These are phyloP conservation scores for Pestalotiopsis sp. DNA, from an alignment of 2,329 filamentous ascomycete species.

Conservation along the genomic window DNA sequence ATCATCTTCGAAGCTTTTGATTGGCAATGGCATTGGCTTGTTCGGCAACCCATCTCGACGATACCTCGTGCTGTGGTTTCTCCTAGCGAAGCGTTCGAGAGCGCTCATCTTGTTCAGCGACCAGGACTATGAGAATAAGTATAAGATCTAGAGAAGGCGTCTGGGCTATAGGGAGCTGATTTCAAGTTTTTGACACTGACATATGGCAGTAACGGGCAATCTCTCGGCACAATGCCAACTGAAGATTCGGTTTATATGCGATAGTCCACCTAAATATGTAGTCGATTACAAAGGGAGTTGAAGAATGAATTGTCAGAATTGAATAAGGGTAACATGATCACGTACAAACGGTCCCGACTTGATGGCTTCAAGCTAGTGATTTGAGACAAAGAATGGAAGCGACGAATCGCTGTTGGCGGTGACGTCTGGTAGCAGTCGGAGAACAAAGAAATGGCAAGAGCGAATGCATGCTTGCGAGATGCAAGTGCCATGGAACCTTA, in stretches of 20 bases:
- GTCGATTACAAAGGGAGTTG: neutral
- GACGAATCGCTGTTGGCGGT: neutral
- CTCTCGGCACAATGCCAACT: neutral
- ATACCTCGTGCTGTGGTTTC: conserved; percentile 22
- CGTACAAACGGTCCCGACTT: neutral
- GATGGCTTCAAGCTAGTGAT: neutral
- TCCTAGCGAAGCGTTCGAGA: conserved; percentile 26
- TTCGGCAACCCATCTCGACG: conserved; percentile 18
- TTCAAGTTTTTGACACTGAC: neutral
- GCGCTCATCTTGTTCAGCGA: conserved; percentile 21
- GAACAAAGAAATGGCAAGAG: neutral
- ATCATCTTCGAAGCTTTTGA: conserved; percentile 23
- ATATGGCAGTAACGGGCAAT: neutral
- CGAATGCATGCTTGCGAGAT: neutral
- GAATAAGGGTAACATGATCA: neutral
- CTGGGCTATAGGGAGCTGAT: neutral
- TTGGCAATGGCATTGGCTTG: conserved; percentile 22
- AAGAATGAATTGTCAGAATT: neutral
- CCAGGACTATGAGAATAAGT: neutral
- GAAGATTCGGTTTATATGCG: neutral
- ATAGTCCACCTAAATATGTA: neutral
- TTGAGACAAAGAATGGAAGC: neutral
- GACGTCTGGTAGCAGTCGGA: neutral
- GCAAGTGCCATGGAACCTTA: neutral
- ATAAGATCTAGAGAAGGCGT: neutral